Conservation (phyloP, 805 yeast genomes). For the Wickerhamiella nectarea region DNA sequence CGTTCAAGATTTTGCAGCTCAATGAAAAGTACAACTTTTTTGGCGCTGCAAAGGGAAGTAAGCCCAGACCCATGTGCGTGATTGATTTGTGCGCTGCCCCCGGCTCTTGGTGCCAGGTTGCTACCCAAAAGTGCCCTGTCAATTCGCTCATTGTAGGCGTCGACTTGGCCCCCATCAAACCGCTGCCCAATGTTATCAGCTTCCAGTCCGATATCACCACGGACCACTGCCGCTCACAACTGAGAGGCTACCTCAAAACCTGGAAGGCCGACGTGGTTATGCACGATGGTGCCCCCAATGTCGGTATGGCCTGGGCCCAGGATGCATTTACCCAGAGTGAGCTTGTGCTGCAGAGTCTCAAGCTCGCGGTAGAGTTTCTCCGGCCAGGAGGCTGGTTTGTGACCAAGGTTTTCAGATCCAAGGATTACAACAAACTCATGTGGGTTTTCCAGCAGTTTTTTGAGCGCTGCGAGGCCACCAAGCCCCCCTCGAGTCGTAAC, state of each 20-base stretch:
- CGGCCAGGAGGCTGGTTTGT: slow-evolving; percentile 88
- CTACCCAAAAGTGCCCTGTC: slow-evolving; percentile 81
- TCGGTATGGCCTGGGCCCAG: slow-evolving; percentile 99
- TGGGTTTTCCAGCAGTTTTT: slow-evolving; percentile 97
- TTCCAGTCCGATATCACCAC: slow-evolving; percentile 97
- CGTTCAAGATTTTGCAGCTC: slow-evolving; percentile 86
- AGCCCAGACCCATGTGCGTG: slow-evolving; percentile 52
- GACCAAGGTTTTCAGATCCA: slow-evolving; percentile 95
- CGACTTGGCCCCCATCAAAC: slow-evolving; percentile 94
- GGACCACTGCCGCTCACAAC: slow-evolving; percentile 88
- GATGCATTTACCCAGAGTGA: slow-evolving; percentile 98
- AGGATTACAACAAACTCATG: slow-evolving; percentile 89
- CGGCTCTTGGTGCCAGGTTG: slow-evolving; percentile 99
- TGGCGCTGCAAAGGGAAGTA: slow-evolving; percentile 56
- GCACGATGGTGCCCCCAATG: slow-evolving; percentile 99
- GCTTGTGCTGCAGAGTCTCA: slow-evolving; percentile 82
- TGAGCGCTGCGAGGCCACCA: slow-evolving; percentile 95
- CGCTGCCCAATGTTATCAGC: slow-evolving; percentile 87
- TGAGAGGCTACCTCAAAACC: slow-evolving; percentile 92
- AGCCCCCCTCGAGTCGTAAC: slow-evolving; percentile 97
- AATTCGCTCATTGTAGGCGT: slow-evolving; percentile 93
- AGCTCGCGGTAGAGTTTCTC: slow-evolving; percentile 86
- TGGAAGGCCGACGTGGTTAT: slow-evolving; percentile 98
- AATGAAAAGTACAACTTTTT: slow-evolving; percentile 96
- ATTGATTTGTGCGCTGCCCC: slow-evolving; percentile 98